Evolutionary conservation across 2,329 filamentous ascomycete species (phyloP), one percentile per base, ranked within the genome.

Genomic region (Rutstroemia sp.): DNA sequence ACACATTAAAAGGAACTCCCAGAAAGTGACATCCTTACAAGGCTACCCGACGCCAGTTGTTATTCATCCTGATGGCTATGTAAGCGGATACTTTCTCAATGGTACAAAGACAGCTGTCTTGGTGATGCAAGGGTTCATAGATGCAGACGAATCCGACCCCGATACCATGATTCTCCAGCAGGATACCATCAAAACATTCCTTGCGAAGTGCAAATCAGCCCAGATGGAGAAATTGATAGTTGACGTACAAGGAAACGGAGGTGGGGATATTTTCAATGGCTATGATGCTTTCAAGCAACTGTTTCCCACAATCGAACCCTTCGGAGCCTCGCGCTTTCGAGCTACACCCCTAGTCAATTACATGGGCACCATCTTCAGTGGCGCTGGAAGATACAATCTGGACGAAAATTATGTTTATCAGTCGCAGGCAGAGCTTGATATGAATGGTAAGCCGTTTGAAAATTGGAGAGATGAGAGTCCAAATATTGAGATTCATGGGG

Each of bases 221-320:
- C 23, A 50, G 39, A 55, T 55, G 53, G 27, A 55, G 7, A 44
- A 50, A 25, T 44, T 55, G 27, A 55, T 55, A 16, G 17, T 88
- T 54, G 85, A 88, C 58, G 64, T 88, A 7, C 75, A 59, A 25
- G 74, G 72, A 3, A 89, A 88, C 61, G 73, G 73, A 0, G 85
- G 84, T 36, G 84, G 85, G 1, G 67, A 69, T 45, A 64, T 81
- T 12, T 61, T 71, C 14, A 70, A 73, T 2, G 78, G 75, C 1
- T 76, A 75, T 51, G 75, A 78, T 49, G 60, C 77, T 0, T 84
- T 83, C 63, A 66, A 68, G 5, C 65, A 75, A 36, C 62, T 66
- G 51, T 65, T 67, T 42, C 64, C 67, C 40, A 44, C 55, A 21
- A 57, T 65, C 5, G 64, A 49, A 2, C 57, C 56, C n/a, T 48